Conservation (phyloP, 2,329 filamentous ascomycete genomes). For the Gaeumannomyces tritici region DNA sequence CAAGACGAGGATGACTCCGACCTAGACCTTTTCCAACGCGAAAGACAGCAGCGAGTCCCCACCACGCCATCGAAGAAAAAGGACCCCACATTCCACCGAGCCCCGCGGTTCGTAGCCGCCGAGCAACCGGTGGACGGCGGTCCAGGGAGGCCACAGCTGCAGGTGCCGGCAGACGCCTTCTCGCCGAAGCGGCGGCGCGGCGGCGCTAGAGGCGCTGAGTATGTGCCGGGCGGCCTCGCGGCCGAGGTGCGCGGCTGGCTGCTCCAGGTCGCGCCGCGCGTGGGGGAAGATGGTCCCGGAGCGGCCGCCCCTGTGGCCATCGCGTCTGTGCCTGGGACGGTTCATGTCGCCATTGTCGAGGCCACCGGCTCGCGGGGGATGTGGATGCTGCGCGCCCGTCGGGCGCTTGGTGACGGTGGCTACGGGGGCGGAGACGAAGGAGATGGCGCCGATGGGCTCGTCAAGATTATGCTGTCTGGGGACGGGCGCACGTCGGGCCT, state of each 20-base stretch:
- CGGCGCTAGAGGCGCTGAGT: conserved; percentile 15
- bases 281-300: conserved; percentile 8
- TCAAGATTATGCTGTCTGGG: conserved; percentile 14
- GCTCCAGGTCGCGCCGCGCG: conserved; percentile 27
- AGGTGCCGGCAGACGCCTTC: conserved; percentile 24
- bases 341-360: conserved; percentile 15
- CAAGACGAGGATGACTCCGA: not conserved
- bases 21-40: not conserved
- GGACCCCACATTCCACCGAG: conserved; percentile 18
- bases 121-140: conserved; percentile 8
- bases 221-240: conserved; percentile 29
- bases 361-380: conserved; percentile 13
- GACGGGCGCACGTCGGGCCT: conserved; percentile 17
- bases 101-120: conserved; percentile 27
- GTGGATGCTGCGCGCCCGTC: conserved; percentile 15
- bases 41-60: not conserved
- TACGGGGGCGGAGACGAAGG: not conserved
- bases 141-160: conserved; percentile 11
- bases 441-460: not conserved
- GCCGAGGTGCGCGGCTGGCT: conserved; percentile 33
- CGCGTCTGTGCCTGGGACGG: conserved; percentile 10
- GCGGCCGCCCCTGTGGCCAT: conserved; percentile 5
- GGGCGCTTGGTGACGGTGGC: conserved; percentile 5
- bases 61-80: conserved; percentile 1
- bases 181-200: conserved; percentile 22